A percentile compares a stretch with the other conserved stretches of the same genome.
Conservation (phyloP, 2,329 filamentous ascomycete genomes). For the Neodidymelliopsis sp. region DNA sequence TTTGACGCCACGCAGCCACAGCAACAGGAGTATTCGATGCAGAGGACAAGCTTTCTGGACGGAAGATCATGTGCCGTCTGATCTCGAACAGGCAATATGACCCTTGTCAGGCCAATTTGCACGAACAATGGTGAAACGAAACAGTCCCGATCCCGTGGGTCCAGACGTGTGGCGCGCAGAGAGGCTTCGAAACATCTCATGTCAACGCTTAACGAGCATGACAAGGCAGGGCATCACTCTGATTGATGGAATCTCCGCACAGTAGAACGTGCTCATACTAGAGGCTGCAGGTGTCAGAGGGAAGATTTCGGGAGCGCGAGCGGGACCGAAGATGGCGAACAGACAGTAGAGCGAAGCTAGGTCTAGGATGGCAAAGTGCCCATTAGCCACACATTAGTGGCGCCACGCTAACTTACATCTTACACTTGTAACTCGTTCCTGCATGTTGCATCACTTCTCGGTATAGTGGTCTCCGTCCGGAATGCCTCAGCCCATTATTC, state of each 20-base stretch:
- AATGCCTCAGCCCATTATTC: neutral
- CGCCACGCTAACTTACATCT: neutral
- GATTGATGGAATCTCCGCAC: slow-evolving; percentile 31
- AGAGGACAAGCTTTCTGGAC: slow-evolving; percentile 17
- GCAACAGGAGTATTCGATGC: slow-evolving; percentile 3
- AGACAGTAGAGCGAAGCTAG: slow-evolving; percentile 7
- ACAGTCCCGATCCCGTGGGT: slow-evolving; percentile 12
- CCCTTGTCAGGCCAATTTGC: slow-evolving; percentile 23
- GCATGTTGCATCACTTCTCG: neutral
- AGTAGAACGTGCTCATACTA: neutral
- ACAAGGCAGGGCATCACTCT: slow-evolving; percentile 1
- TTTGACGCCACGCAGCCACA: slow-evolving; percentile 15
- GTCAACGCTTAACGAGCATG: neutral
- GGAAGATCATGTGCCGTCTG: slow-evolving; percentile 20
- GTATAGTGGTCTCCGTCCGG: neutral
- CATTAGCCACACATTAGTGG: neutral
- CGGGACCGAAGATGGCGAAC: neutral
- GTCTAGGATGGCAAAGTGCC: neutral
- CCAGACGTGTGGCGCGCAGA: slow-evolving; percentile 18
- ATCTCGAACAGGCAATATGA: slow-evolving; percentile 7
- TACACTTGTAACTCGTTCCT: neutral
- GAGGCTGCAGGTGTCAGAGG: slow-evolving; percentile 9
- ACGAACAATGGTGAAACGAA: slow-evolving; percentile 31
- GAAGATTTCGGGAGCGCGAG: slow-evolving; percentile 2
- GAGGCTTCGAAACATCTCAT: slow-evolving; percentile 10